These are phyloP conservation scores for Ziziphus jujuba DNA, from an alignment of 306 rosid genomes.

Conservation along the genomic window DNA sequence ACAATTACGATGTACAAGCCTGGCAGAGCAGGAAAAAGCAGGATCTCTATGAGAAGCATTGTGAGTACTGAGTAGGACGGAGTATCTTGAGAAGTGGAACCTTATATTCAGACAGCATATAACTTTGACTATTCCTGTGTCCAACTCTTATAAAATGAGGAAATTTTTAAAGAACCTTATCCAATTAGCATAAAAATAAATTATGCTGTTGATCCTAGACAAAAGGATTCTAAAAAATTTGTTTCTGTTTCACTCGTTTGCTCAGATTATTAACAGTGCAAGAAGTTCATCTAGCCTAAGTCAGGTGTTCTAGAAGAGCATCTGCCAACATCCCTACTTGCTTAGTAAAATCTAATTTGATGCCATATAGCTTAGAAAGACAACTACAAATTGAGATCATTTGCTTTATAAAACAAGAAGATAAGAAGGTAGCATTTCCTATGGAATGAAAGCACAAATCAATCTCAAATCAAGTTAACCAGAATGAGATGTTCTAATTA, in stretches of 20 bases:
- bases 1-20: neutral
- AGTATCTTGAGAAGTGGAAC: neutral
- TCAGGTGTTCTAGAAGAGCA: conserved; percentile 20
- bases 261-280: neutral
- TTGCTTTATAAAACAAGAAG: neutral
- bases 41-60: neutral
- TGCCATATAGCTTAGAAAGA: conserved; percentile 15
- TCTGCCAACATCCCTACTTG: conserved; percentile 4
- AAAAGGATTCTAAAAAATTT: neutral
- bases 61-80: neutral
- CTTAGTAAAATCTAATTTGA: conserved; percentile 3
- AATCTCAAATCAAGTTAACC: conserved; percentile 10
- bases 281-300: conserved; percentile 16
- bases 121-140: neutral
- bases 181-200: neutral
- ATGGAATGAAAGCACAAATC: conserved; percentile 12
- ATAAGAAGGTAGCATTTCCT: conserved; percentile 14
- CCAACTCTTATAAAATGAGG: neutral
- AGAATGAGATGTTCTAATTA: conserved; percentile 25
- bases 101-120: neutral
- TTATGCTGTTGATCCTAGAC: conserved; percentile 11
- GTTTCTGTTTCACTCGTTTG: neutral
- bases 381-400: conserved; percentile 11
- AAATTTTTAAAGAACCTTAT: neutral
- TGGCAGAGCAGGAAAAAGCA: neutral